Conservation (phyloP, 2,329 filamentous ascomycete species). For the Neofusicoccum ribis region DNA sequence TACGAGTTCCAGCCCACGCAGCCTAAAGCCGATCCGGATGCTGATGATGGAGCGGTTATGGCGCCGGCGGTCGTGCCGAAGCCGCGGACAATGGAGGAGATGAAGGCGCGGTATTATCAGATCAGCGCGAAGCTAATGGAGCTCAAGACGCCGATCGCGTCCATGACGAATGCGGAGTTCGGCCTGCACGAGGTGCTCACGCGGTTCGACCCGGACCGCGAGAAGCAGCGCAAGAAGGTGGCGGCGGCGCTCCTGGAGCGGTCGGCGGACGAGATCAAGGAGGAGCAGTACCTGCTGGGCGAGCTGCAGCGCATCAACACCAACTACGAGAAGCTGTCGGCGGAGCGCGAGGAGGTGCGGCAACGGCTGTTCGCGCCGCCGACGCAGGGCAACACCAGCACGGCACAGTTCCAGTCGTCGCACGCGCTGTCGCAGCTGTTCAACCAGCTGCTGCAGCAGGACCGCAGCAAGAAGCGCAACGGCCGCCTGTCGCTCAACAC, state of each 20-base stretch:
- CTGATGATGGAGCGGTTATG: conserved; percentile 29
- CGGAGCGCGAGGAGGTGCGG: conserved; percentile 85
- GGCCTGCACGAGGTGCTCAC: conserved; percentile 79
- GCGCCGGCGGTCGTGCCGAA: conserved; percentile 42
- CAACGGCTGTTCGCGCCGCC: conserved; percentile 80
- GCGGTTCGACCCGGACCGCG: conserved; percentile 79
- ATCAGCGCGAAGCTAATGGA: conserved; percentile 61
- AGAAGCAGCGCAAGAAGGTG: conserved; percentile 79
- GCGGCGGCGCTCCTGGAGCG: conserved; percentile 77
- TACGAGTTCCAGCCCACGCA: conserved; percentile 68
- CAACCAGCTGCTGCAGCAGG: conserved; percentile 76
- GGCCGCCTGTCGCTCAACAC: conserved; percentile 38
- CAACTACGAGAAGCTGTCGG: conserved; percentile 80
- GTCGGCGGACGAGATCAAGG: conserved; percentile 82
- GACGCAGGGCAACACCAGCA: conserved; percentile 55
- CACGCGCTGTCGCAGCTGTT: conserved; percentile 77
- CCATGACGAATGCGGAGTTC: conserved; percentile 85
- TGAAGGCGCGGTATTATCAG: conserved; percentile 89
- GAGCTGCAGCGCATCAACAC: conserved; percentile 91
- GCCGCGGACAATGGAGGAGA: conserved; percentile 76
- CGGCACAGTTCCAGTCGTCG: conserved; percentile 69
- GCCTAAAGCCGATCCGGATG: background rate
- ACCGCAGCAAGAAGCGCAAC: conserved; percentile 85
- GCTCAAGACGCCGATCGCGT: conserved; percentile 39
- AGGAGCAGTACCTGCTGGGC: conserved; percentile 85